Conservation (phyloP, 441 rosid genomes). For the Syzygium malaccense region DNA sequence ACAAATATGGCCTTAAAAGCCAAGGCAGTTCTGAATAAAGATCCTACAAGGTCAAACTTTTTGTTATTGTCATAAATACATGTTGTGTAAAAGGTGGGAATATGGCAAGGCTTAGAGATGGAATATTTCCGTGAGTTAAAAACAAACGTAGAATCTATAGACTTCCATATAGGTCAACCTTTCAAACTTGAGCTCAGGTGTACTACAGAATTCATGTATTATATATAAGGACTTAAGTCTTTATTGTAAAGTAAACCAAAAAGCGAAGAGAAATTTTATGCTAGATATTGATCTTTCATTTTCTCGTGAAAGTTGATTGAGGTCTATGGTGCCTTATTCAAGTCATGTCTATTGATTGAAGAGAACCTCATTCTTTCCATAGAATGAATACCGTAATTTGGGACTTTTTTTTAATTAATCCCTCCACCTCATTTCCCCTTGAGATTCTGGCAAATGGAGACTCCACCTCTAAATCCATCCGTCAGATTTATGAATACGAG, state of each 20-base stretch:
- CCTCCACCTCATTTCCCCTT: neutral
- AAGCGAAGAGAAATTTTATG: neutral
- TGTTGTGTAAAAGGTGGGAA: neutral
- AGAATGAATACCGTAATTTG: neutral
- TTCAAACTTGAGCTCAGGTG: neutral
- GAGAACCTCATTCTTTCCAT: neutral
- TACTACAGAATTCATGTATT: neutral
- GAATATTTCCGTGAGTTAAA: neutral
- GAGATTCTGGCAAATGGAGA: neutral
- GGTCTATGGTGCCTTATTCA: neutral
- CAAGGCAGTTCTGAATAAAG: neutral
- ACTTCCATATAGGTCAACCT: neutral
- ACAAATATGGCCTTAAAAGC: neutral
- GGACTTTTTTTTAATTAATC: neutral
- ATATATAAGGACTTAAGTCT: neutral
- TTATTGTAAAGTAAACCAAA: neutral
- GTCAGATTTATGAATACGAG: neutral
- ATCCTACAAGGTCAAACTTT: neutral
- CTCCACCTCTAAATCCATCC: neutral
- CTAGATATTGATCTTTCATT: neutral
- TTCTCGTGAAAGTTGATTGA: neutral
- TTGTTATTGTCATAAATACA: neutral
- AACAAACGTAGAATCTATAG: neutral
- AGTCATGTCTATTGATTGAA: neutral
- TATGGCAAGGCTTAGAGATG: neutral